These are phyloP conservation scores for Henckelia pumila DNA, from an alignment of 257 asterid genomes.

Conservation along the genomic window DNA sequence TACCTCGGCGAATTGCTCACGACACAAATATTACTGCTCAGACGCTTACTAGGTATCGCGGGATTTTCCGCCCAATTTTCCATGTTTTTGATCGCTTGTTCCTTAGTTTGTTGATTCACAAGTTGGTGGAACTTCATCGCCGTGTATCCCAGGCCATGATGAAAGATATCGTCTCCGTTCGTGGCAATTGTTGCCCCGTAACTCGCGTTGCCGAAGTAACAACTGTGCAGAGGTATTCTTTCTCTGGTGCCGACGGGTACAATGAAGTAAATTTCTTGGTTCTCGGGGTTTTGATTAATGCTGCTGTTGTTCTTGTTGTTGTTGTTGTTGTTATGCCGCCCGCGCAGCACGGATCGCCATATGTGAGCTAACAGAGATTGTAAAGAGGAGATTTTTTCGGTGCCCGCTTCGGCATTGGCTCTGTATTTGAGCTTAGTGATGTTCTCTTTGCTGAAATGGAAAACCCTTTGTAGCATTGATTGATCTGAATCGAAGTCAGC, in stretches of 20 bases:
- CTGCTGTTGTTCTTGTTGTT: background rate
- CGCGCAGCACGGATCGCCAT: conserved; percentile 34
- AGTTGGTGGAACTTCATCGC: conserved; percentile 29
- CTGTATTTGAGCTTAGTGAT: conserved; percentile 33
- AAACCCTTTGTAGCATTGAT: conserved; percentile 34
- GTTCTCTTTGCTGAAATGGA: conserved; percentile 38
- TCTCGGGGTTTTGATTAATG: background rate
- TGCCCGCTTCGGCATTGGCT: conserved; percentile 35
- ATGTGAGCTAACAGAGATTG: conserved; percentile 41
- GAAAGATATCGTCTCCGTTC: conserved; percentile 3
- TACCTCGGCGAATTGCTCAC: conserved; percentile 48
- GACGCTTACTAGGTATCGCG: background rate
- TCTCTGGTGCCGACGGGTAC: conserved; percentile 29
- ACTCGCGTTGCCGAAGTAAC: conserved; percentile 42
- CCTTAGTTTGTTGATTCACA: conserved; percentile 25
- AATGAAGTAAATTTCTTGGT: conserved; percentile 1
- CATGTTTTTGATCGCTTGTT: background rate
- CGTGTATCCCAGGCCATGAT: conserved; percentile 30
- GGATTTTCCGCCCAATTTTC: conserved; percentile 27
- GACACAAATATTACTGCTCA: conserved; percentile 11
- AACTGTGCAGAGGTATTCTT: conserved; percentile 34
- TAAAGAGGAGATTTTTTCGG: conserved; percentile 35
- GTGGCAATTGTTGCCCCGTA: background rate
- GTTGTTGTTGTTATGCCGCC: background rate
- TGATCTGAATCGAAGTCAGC: background rate